Conservation (phyloP, 495 filamentous ascomycete species). For the Symbiotaphrina buchneri region DNA sequence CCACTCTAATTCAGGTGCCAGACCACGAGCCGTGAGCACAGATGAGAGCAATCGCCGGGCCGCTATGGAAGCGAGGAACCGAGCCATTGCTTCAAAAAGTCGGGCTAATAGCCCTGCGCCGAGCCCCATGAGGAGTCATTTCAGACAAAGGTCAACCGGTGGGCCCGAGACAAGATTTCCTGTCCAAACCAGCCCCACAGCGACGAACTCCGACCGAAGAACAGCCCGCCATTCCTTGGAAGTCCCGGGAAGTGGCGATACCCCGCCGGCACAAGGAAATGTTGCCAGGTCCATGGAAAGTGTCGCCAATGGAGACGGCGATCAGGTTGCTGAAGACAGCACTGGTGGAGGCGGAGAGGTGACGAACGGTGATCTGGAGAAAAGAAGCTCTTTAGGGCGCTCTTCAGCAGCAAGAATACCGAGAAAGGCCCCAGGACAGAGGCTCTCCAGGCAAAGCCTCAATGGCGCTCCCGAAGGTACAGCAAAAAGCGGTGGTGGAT, state of each 20-base stretch:
- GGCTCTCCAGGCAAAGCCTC: slow-evolving; percentile 16
- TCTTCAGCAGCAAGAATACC: slow-evolving; percentile 14
- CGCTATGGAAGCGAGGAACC: slow-evolving; percentile 76
- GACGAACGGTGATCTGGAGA: slow-evolving; percentile 16
- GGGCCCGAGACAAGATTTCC: slow-evolving; percentile 70
- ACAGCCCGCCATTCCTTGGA: slow-evolving; percentile 22
- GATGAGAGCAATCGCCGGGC: slow-evolving; percentile 91
- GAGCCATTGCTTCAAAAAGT: slow-evolving; percentile 53
- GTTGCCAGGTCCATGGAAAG: slow-evolving; percentile 15
- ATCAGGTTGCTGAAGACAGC: slow-evolving; percentile 6
- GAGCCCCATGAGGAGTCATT: slow-evolving; percentile 26
- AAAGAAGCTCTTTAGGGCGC: slow-evolving; percentile 24
- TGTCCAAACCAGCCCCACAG: slow-evolving; percentile 39
- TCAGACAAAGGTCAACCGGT: slow-evolving; percentile 65
- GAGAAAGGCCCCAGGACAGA: slow-evolving; percentile 21
- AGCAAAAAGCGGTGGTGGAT: slow-evolving; percentile 6
- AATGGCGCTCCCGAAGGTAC: slow-evolving; percentile 9
- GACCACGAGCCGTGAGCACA: slow-evolving; percentile 75
- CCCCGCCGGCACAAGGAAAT: slow-evolving; percentile 10
- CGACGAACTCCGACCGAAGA: slow-evolving; percentile 22
- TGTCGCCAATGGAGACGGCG: slow-evolving; percentile 17
- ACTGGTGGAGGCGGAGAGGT: slow-evolving; percentile 8
- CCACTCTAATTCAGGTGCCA: slow-evolving; percentile 27
- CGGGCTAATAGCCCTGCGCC: slow-evolving; percentile 57
- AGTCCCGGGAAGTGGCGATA: slow-evolving; percentile 23